Conservation (phyloP, 805 yeast species). For the Pichia thaimueangensis region DNA sequence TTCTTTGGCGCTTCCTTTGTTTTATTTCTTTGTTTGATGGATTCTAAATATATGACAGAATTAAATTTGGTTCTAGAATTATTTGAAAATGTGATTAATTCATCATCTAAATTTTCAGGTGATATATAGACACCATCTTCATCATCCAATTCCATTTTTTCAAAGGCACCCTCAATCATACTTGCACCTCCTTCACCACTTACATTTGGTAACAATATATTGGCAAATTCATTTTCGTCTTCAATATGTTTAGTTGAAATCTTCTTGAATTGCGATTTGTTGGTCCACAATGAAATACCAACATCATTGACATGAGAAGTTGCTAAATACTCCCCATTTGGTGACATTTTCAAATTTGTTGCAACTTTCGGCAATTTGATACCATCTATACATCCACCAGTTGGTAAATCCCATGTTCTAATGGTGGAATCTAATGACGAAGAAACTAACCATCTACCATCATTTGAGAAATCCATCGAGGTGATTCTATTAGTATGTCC, state of each 20-base stretch:
- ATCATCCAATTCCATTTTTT: slow-evolving; percentile 28
- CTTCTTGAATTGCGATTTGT: slow-evolving; percentile 74
- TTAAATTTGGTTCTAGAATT: slow-evolving; percentile 75
- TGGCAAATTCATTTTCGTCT: slow-evolving; percentile 66
- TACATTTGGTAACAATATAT: slow-evolving; percentile 61
- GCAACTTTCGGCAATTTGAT: slow-evolving; percentile 72
- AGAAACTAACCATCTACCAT: slow-evolving; percentile 91
- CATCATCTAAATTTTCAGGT: slow-evolving; percentile 53
- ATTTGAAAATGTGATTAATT: slow-evolving; percentile 64
- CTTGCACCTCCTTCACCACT: slow-evolving; percentile 73
- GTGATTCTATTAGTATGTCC: slow-evolving; percentile 91
- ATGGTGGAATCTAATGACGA: slow-evolving; percentile 79
- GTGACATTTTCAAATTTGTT: slow-evolving; percentile 73
- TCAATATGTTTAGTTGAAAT: slow-evolving; percentile 70
- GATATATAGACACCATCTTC: slow-evolving; percentile 39
- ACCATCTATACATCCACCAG: slow-evolving; percentile 96
- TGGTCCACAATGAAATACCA: slow-evolving; percentile 91
- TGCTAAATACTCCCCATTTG: slow-evolving; percentile 83
- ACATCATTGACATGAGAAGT: slow-evolving; percentile 87
- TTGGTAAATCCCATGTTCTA: slow-evolving; percentile 95
- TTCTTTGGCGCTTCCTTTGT: slow-evolving; percentile 85
- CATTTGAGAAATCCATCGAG: slow-evolving; percentile 82
- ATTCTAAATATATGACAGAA: slow-evolving; percentile 74
- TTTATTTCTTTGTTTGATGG: slow-evolving; percentile 78
- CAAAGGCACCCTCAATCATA: slow-evolving; percentile 72